phyloP scores from a whole-genome alignment of 768 basidiomycete species.

The Mycena albidolilacea region DNA sequence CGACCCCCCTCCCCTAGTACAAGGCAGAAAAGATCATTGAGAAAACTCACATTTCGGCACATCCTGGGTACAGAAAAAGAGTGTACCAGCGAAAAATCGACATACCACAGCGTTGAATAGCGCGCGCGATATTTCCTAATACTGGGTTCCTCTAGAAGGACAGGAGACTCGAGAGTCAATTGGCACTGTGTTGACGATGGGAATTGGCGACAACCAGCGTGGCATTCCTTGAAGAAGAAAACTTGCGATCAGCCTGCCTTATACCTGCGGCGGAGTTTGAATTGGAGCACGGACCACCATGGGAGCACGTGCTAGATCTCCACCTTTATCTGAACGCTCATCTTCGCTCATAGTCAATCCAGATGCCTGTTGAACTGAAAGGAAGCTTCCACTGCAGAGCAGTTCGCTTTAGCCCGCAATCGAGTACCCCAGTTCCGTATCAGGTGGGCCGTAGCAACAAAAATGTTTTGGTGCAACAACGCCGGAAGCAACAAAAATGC shows the following conservation, averaged over 20 bases:
- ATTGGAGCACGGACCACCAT: constrained; percentile 26
- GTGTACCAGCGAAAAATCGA: constrained; percentile 62
- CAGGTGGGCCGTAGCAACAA: constrained; percentile 56
- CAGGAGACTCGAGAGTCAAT: constrained; percentile 54
- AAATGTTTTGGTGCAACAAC: too few species aligned
- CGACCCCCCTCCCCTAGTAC: constrained; percentile 37
- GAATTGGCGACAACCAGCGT: constrained; percentile 60
- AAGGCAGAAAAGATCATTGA: neutral
- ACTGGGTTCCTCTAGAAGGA: constrained; percentile 62
- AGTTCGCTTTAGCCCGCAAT: constrained; percentile 61
- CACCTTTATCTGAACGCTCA: neutral
- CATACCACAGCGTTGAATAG: constrained; percentile 58
- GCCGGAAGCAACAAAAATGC: neutral
- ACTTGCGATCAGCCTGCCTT: neutral
- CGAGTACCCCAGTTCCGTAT: constrained; percentile 75
- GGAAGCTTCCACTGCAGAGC: constrained; percentile 71
- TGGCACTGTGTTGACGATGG: constrained; percentile 65
- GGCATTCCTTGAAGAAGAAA: constrained; percentile 58
- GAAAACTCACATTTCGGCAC: constrained; percentile 22
- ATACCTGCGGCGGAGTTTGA: constrained; percentile 8
- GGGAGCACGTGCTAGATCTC: neutral
- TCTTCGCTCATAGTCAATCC: neutral
- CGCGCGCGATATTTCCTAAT: constrained; percentile 65
- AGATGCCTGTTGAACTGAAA: constrained; percentile 71
- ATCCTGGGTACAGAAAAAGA: constrained; percentile 10